Evolutionary conservation across 371 early-diverging fungal genomes (phyloP).

Genomic region (Haplosporangium sp.): DNA sequence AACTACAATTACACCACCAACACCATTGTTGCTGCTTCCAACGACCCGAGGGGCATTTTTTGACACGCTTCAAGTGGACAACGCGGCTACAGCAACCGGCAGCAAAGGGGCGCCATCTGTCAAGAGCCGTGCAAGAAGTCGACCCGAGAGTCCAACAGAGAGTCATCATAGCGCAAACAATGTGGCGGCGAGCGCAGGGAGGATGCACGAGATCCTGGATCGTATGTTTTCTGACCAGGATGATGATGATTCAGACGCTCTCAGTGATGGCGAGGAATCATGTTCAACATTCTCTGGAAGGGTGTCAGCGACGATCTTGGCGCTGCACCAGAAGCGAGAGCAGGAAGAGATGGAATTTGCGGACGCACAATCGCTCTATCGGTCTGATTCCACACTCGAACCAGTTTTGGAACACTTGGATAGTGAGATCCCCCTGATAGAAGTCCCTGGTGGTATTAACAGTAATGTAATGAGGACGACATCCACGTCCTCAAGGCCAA

Average conservation of each 20-base stretch:
- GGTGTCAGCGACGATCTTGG: slow-evolving; percentile 49
- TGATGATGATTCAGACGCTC: slow-evolving; percentile 36
- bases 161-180: slow-evolving; percentile 32
- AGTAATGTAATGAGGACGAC: slow-evolving; percentile 3
- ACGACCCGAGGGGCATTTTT: slow-evolving; percentile 16
- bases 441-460: not conserved
- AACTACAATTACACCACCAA: slow-evolving; percentile 9
- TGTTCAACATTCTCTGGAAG: slow-evolving; percentile 46
- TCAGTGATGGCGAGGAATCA: slow-evolving; percentile 39
- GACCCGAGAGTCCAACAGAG: slow-evolving; percentile 51
- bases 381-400: slow-evolving; percentile 28
- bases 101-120: slow-evolving; percentile 18
- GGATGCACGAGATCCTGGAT: slow-evolving; percentile 55
- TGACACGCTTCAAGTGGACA: slow-evolving; percentile 17
- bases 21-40: slow-evolving; percentile 26
- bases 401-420: slow-evolving; percentile 35
- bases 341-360: slow-evolving; percentile 23
- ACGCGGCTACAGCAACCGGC: not conserved
- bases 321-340: slow-evolving; percentile 37
- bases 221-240: slow-evolving; percentile 53
- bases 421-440: not conserved
- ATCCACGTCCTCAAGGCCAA: slow-evolving; percentile 2
- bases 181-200: slow-evolving; percentile 40
- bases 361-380: slow-evolving; percentile 34
- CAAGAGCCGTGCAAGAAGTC: slow-evolving; percentile 28